These are phyloP conservation scores for Plasmodium billcollinsi DNA, from an alignment of 169 alveolate genomes.

Conservation along the genomic window DNA sequence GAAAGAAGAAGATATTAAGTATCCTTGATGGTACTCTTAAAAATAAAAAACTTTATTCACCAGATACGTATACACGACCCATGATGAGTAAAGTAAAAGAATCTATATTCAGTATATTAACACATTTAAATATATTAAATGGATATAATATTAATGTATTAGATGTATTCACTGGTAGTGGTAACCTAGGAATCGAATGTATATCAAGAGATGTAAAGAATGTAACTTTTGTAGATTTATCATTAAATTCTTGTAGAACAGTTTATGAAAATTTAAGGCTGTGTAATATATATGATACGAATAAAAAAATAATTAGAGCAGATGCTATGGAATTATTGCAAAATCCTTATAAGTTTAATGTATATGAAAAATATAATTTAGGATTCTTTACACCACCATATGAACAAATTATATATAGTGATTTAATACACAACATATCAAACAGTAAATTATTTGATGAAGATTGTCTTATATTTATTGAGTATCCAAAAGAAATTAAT, in stretches of 20 bases:
- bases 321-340: slow-evolving; percentile 82
- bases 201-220: slow-evolving; percentile 83
- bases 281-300: slow-evolving; percentile 67
- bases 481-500: slow-evolving; percentile 85
- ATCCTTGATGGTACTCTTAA: slow-evolving; percentile 76
- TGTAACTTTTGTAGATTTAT: slow-evolving; percentile 87
- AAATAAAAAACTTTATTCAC: slow-evolving; percentile 82
- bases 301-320: slow-evolving; percentile 82
- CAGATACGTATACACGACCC: slow-evolving; percentile 82
- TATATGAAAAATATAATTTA: slow-evolving; percentile 81
- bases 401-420: slow-evolving; percentile 85
- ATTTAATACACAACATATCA: slow-evolving; percentile 80
- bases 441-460: slow-evolving; percentile 80
- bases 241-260: slow-evolving; percentile 82
- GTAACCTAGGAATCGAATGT: slow-evolving; percentile 88
- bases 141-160: slow-evolving; percentile 79
- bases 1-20: slow-evolving; percentile 54
- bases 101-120: slow-evolving; percentile 76
- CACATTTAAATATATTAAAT: slow-evolving; percentile 79
- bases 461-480: slow-evolving; percentile 84
- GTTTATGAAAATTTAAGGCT: slow-evolving; percentile 56
- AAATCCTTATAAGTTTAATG: slow-evolving; percentile 80
- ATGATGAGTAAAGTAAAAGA: slow-evolving; percentile 85
- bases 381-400: slow-evolving; percentile 88
- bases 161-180: slow-evolving; percentile 88